These are phyloP conservation scores for Hypoxylon fragiforme DNA, from an alignment of 495 filamentous ascomycete genomes.

Conservation along the genomic window DNA sequence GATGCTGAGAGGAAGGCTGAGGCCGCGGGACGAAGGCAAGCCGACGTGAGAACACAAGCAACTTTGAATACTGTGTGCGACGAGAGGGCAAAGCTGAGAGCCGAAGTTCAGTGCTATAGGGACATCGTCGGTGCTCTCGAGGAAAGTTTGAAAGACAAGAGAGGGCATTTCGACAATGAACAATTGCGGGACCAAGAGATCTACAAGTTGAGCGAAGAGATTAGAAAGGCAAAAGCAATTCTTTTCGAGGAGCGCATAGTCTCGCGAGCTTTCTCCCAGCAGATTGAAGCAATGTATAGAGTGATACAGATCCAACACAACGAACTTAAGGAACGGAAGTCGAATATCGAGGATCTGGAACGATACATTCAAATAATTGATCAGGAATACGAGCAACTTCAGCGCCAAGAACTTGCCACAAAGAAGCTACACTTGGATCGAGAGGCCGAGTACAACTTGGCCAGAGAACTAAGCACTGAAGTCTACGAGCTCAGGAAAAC, in stretches of 20 bases:
- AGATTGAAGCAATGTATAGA: slow-evolving; percentile 1
- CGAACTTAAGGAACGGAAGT: slow-evolving; percentile 11
- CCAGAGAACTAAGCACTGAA: neutral
- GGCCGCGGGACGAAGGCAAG: neutral
- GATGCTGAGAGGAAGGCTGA: neutral
- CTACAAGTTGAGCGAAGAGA: neutral
- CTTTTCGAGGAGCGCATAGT: slow-evolving; percentile 2
- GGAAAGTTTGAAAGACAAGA: neutral
- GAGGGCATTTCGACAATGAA: slow-evolving; percentile 1
- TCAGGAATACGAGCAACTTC: slow-evolving; percentile 1
- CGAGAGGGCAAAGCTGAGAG: neutral
- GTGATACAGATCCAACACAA: slow-evolving; percentile 8
- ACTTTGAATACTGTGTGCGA: neutral
- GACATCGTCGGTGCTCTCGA: neutral
- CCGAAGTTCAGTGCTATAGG: neutral
- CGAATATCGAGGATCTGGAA: neutral
- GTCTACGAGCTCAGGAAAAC: neutral
- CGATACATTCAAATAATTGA: neutral
- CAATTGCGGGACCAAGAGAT: neutral
- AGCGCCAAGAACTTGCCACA: neutral
- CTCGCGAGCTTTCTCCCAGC: slow-evolving; percentile 1
- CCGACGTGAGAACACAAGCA: neutral
- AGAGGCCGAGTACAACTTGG: neutral
- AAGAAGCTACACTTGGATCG: neutral
- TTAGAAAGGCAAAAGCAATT: neutral